Percentiles rank a stretch among this genome's conserved stretches.
These are phyloP conservation scores for Cladosporium sp. DNA, from an alignment of 2,329 filamentous ascomycete species.

Conservation along the genomic window DNA sequence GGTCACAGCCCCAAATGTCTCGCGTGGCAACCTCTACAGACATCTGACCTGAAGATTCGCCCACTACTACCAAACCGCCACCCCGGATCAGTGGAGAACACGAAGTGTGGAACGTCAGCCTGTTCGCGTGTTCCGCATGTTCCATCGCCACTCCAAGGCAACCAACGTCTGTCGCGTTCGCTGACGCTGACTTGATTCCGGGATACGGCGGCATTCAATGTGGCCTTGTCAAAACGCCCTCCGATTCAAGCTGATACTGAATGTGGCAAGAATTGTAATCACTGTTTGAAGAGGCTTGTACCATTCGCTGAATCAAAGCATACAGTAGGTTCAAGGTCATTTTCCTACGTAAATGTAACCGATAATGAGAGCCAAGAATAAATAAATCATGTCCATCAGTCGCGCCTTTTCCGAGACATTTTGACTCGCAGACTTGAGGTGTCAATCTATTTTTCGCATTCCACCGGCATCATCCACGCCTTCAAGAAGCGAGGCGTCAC, in stretches of 20 bases:
- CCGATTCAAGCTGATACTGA: background rate
- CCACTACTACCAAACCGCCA: background rate
- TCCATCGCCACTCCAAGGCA: conserved; percentile 4
- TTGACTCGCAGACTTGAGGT: background rate
- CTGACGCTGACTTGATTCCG: conserved; percentile 7
- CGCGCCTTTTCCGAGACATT: background rate
- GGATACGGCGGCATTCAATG: background rate
- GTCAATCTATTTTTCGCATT: background rate
- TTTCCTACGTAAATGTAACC: background rate
- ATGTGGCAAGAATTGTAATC: background rate
- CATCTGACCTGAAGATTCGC: background rate
- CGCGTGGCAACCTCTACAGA: background rate
- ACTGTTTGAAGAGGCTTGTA: background rate
- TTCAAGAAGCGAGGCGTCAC: background rate
- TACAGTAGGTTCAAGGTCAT: background rate
- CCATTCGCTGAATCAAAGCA: background rate
- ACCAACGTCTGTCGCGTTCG: background rate
- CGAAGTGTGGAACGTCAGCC: conserved; percentile 3
- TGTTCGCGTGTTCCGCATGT: background rate
- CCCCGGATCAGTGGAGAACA: background rate
- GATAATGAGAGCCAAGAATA: background rate
- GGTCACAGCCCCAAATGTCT: conserved; percentile 9
- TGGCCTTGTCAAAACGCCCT: background rate
- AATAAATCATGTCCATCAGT: background rate
- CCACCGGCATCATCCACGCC: background rate